These are phyloP conservation scores for Neurospora sp. DNA, from an alignment of 2,329 filamentous ascomycete species.

Conservation along the genomic window DNA sequence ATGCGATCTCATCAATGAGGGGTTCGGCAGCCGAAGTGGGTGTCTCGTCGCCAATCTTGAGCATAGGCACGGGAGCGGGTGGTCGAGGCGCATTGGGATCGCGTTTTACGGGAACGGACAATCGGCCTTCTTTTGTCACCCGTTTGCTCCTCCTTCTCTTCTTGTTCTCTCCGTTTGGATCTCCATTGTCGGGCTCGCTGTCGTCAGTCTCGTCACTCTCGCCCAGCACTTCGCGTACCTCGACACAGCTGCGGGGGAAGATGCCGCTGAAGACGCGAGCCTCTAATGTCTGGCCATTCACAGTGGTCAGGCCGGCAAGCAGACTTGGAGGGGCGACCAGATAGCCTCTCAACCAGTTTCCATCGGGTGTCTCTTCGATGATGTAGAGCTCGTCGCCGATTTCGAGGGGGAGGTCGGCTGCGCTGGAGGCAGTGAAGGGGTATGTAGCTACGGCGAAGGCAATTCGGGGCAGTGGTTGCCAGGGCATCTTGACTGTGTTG, in stretches of 20 bases:
- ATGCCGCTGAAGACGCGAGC: slow-evolving; percentile 97
- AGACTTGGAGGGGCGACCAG: slow-evolving; percentile 88
- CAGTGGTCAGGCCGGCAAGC: slow-evolving; percentile 80
- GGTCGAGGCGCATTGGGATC: slow-evolving; percentile 65
- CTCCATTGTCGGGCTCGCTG: slow-evolving; percentile 29
- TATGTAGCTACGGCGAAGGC: slow-evolving; percentile 96
- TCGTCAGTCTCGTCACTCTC: slow-evolving; percentile 51
- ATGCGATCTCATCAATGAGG: slow-evolving; percentile 93
- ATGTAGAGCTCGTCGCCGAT: slow-evolving; percentile 98
- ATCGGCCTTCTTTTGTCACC: slow-evolving; percentile 22
- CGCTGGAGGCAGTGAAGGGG: slow-evolving; percentile 77
- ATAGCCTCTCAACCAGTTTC: slow-evolving; percentile 91
- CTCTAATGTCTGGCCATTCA: slow-evolving; percentile 87
- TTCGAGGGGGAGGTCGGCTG: slow-evolving; percentile 89
- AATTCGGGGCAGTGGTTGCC: slow-evolving; percentile 92
- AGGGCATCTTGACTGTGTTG: slow-evolving; percentile 59
- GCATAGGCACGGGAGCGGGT: slow-evolving; percentile 86
- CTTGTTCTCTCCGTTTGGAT: slow-evolving; percentile 25
- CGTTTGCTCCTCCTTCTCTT: slow-evolving; percentile 20
- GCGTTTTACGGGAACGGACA: slow-evolving; percentile 42
- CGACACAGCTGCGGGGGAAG: slow-evolving; percentile 88
- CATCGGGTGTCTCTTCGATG: slow-evolving; percentile 89
- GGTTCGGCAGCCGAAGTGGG: slow-evolving; percentile 83
- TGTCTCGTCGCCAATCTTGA: slow-evolving; percentile 96
- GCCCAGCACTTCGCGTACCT: slow-evolving; percentile 84